Conservation (phyloP, 1,284 basidiomycete species). For the Hymenochaete sp. region DNA sequence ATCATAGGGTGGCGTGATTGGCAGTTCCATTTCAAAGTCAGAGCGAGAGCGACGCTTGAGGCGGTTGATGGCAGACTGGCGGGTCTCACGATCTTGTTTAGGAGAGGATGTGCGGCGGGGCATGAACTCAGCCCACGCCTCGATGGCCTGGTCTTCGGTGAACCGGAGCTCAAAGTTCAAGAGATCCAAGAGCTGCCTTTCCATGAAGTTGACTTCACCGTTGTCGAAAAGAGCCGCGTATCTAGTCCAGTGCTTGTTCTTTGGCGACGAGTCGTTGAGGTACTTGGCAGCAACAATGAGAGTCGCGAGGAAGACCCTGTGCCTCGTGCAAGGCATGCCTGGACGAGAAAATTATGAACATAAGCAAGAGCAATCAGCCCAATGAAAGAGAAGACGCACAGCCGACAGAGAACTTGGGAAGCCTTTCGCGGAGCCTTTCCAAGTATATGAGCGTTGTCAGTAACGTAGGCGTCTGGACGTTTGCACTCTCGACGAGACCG, state of each 20-base stretch:
- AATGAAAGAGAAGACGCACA: background rate
- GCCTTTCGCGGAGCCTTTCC: conserved; percentile 72
- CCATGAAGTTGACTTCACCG: conserved; percentile 90
- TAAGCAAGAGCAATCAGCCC: conserved; percentile 10
- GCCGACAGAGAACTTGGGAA: conserved; percentile 52
- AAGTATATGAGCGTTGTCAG: conserved; percentile 91
- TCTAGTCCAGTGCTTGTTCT: conserved; percentile 88
- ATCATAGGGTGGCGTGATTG: conserved; percentile 35
- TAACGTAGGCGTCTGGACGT: conserved; percentile 88
- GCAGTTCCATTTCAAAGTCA: conserved; percentile 34
- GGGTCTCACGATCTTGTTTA: conserved; percentile 31
- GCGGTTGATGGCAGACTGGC: conserved; percentile 47
- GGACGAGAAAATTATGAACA: conserved; percentile 15
- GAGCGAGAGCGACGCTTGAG: conserved; percentile 50
- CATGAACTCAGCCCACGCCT: conserved; percentile 57
- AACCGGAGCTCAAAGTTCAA: conserved; percentile 88
- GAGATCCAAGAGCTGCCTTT: conserved; percentile 84
- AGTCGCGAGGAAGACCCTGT: conserved; percentile 91
- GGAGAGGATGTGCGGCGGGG: conserved; percentile 26
- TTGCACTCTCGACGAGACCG: conserved; percentile 76
- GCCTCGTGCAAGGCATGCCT: conserved; percentile 89
- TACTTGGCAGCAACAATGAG: conserved; percentile 97
- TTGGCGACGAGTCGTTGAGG: conserved; percentile 91
- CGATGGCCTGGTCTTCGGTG: conserved; percentile 66
- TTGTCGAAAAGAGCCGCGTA: conserved; percentile 73